Percentiles rank a stretch among this genome's conserved stretches.
Evolutionary conservation across 106 monocot genomes (phyloP).

Genomic region (Apostasia ramifera): DNA sequence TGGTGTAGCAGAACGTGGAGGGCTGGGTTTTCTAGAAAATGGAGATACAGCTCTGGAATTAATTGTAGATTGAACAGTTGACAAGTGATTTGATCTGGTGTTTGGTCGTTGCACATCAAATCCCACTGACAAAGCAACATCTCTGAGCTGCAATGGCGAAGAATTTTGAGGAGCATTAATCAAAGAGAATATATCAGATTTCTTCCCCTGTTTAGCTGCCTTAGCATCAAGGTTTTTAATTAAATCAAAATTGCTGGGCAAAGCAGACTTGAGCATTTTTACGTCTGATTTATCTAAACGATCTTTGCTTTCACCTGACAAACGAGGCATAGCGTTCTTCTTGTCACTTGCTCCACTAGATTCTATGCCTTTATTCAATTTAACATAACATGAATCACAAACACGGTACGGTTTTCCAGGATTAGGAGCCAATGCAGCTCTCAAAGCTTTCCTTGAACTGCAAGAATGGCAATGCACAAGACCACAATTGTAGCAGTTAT

Average conservation of each 20-base stretch:
- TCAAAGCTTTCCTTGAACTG: conserved; percentile 55
- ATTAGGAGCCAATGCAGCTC: conserved; percentile 67
- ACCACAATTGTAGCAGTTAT: conserved; percentile 87
- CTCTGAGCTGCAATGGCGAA: conserved; percentile 47
- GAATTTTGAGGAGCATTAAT: conserved; percentile 23
- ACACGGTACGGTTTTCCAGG: conserved; percentile 66
- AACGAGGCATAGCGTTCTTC: conserved; percentile 35
- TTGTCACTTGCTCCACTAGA: conserved; percentile 23
- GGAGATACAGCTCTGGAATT: conserved; percentile 72
- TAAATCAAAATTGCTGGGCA: conserved; percentile 53
- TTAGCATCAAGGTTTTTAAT: conserved; percentile 73
- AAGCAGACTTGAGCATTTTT: conserved; percentile 23
- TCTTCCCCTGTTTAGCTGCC: conserved; percentile 70
- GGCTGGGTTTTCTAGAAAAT: conserved; percentile 59
- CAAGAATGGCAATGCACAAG: conserved; percentile 83
- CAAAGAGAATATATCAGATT: conserved; percentile 39
- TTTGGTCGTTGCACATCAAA: conserved; percentile 30
- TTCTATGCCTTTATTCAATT: conserved; percentile 44
- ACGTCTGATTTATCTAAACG: conserved; percentile 46
- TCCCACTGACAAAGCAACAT: conserved; percentile 38
- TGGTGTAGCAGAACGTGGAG: conserved; percentile 59
- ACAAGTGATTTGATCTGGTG: conserved; percentile 23
- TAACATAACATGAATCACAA: conserved; percentile 68
- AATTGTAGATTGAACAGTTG: conserved; percentile 36
- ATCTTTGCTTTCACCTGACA: conserved; percentile 57